phyloP scores from a whole-genome alignment of 176 grass and related monocot species.

The Poa pratensis region DNA sequence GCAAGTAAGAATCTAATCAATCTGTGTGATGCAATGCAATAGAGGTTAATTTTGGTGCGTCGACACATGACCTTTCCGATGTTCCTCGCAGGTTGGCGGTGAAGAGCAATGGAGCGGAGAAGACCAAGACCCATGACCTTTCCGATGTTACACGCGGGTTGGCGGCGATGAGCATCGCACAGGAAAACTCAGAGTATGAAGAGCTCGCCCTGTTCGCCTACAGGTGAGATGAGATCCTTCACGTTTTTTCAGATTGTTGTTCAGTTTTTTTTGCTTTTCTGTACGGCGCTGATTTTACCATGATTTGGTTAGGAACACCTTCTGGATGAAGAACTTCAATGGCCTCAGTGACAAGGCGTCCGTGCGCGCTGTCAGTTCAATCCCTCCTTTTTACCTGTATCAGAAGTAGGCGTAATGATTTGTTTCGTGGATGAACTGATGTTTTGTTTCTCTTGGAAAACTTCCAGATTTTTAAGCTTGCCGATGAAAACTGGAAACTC shows the following conservation, averaged over 20 bases:
- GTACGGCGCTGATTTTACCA: neutral
- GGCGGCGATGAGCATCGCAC: neutral
- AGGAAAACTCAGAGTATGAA: neutral
- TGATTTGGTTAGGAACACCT: neutral
- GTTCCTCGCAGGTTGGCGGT: constrained; percentile 1
- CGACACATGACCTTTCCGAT: neutral
- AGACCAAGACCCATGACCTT: neutral
- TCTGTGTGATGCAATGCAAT: constrained; percentile 2
- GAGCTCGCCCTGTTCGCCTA: neutral
- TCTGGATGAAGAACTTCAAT: neutral
- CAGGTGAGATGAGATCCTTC: neutral
- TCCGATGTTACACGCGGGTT: neutral
- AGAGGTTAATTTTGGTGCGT: neutral
- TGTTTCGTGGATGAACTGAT: neutral
- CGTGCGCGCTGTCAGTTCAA: neutral
- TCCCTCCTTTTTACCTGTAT: neutral
- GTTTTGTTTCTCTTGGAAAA: neutral
- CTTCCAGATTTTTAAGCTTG: neutral
- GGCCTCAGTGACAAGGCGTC: neutral
- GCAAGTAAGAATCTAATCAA: constrained; percentile 8
- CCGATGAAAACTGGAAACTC: neutral
- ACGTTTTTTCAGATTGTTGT: neutral
- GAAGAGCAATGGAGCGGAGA: constrained; percentile 8
- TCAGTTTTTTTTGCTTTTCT: neutral
- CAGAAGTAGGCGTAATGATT: neutral